Evolutionary conservation across 2,329 filamentous ascomycete species (phyloP).

Genomic region (Fusarium newnesense): DNA sequence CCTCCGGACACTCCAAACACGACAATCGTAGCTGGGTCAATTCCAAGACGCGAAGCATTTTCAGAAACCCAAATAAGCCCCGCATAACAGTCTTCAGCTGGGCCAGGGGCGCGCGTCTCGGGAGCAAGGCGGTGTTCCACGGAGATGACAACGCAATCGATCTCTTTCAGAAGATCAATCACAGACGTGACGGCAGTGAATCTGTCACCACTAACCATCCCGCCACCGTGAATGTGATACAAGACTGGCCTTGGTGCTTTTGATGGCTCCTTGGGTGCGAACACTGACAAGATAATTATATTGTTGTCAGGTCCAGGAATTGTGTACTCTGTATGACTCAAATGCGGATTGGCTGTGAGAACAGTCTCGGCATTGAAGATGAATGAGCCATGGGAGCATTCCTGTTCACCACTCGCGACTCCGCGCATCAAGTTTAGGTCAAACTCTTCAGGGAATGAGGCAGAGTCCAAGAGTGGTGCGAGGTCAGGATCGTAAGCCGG

Average conservation of each 20-base stretch:
- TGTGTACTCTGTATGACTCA: not conserved
- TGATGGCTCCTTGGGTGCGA: not conserved
- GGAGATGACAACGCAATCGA: not conserved
- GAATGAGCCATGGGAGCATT: constrained; percentile 6
- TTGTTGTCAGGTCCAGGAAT: not conserved
- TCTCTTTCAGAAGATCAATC: not conserved
- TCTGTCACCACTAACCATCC: constrained; percentile 1
- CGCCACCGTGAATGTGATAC: constrained; percentile 8
- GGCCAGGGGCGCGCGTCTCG: not conserved
- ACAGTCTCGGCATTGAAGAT: constrained; percentile 4
- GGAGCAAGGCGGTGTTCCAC: constrained; percentile 7
- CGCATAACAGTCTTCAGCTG: constrained; percentile 6
- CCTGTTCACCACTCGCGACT: not conserved
- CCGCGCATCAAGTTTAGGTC: constrained; percentile 7
- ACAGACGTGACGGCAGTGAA: not conserved
- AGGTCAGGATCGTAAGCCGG: not conserved
- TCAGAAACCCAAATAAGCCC: constrained; percentile 1
- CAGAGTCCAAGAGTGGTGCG: constrained; percentile 1
- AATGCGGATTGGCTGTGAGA: not conserved
- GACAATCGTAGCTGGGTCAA: not conserved
- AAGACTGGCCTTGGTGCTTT: not conserved
- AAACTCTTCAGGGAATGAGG: constrained; percentile 4
- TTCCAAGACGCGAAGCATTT: not conserved
- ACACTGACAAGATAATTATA: not conserved
- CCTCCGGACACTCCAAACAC: constrained; percentile 10